Evolutionary conservation across 208 protist genomes (phyloP), one percentile per base, ranked within the genome.

Genomic region (Acanthamoeba royreba): DNA sequence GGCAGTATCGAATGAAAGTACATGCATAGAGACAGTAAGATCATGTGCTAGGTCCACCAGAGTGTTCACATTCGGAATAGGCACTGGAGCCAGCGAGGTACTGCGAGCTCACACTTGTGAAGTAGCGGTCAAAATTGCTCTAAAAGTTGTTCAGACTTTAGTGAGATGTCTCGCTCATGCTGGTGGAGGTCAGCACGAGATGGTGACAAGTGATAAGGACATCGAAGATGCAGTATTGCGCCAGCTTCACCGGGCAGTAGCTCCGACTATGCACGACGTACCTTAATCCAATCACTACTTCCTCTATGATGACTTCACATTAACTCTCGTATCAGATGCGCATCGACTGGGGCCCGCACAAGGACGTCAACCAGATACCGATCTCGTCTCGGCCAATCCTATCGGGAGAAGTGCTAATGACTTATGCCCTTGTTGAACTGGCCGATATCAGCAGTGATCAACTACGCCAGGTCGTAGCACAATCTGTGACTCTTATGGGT

Each of bases 51-150:
- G 28, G 0, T n/a, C 35, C 11, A 90, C 86, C 19, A 72, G 95
- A n/a, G 92, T 94, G 46, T 96, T 96, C 38, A 87, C 86, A 19
- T 74, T 96, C n/a, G 95, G 95, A 43, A 95, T 96, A 15, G 95
- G 95, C 49, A 22, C n/a, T 0, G 38, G 77, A 9, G 93, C 94
- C 33, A 89, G 53, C 40, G 11, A 22, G 35, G 66, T 77, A 77
- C 61, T 22, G 0, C 11, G n/a, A 22, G 33, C 5, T 22, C 0
- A n/a, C 8, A 13, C 9, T 5, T 66, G 55, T 66, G 61, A 42
- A n/a, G 22, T n/a, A 22, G n/a, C 13, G 11, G 22, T 22, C 55
- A 66, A 0, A 66, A 0, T 7, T 66, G 17, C 33, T 9, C 33
- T 22, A 22, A 66, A 8, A 22, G 17, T 55, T 55, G 0, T 13